phyloP scores from a whole-genome alignment of 495 filamentous ascomycete species.

The Aspergillus egyptiacus region DNA sequence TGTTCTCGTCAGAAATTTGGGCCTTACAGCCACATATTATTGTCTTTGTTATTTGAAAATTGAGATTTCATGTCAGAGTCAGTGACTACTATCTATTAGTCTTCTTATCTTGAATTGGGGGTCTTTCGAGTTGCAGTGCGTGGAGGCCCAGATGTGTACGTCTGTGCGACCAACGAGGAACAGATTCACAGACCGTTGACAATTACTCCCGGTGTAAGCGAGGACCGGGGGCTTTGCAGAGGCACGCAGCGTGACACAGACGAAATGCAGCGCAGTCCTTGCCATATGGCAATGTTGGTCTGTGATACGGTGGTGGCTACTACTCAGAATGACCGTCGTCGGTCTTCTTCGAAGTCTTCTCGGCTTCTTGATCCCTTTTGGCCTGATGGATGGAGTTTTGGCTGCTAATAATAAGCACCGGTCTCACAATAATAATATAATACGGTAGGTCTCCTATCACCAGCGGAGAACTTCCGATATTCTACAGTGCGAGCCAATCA shows the following conservation, averaged over 20 bases:
- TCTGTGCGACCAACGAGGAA: constrained; percentile 2
- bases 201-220: not conserved
- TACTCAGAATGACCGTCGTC: too few species aligned
- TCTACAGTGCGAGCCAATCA: not conserved
- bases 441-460: too few species aligned
- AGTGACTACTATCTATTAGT: too few species aligned
- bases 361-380: not conserved
- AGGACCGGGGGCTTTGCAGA: not conserved
- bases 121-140: not conserved
- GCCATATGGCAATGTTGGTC: constrained; percentile 1
- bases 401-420: too few species aligned
- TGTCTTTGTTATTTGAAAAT: too few species aligned
- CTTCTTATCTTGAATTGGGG: too few species aligned
- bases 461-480: not conserved
- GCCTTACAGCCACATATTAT: too few species aligned
- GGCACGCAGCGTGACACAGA: not conserved
- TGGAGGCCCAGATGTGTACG: not conserved
- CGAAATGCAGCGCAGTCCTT: not conserved
- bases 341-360: not conserved
- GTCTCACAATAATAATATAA: too few species aligned
- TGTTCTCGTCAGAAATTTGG: too few species aligned
- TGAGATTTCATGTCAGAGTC: too few species aligned
- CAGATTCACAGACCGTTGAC: not conserved
- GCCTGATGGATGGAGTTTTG: too few species aligned
- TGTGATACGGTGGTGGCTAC: not conserved